Evolutionary conservation across 106 monocot species (phyloP), one percentile per base, ranked within the genome.

Genomic region (Dendrobium catenatum): DNA sequence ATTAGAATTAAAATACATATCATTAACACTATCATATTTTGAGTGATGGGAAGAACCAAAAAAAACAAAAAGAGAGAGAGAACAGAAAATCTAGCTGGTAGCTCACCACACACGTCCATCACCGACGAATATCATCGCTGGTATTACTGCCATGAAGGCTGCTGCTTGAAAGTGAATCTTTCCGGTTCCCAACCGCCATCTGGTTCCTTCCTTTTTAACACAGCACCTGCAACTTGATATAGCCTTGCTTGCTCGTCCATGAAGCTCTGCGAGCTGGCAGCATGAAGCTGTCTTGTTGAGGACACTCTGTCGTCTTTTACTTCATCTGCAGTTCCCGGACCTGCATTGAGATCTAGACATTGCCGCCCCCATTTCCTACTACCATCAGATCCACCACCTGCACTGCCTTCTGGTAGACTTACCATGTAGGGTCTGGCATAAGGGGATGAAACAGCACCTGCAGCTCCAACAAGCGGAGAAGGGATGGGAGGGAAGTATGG

Each of bases 331-430:
- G 75, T 80, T n/a, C 92, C 95, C 11, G 95, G 95, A 46, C 95
- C 92, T 40, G 95, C 81, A 83, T 95, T 95, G 37, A 95, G 92
- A 88, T 95, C 95, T 51, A 95, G 87, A 49, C 87, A 84, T 76
- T 84, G 92, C 33, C 89, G 79, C 24, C 48, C 86, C 90, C 89
- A 90, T 72, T 83, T 92, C 64, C 90, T 70, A 76, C 64, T 87
- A 51, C 79, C 85, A 6, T 95, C 95, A 78, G 89, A 85, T 56
- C 84, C 90, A 59, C 79, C 79, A 49, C 72, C 84, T 2, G 74
- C 43, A 47, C 88, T 87, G 37, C 88, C 83, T 75, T 95, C 92
- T 18, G 88, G 87, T 72, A 93, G 83, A 75, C 79, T 89, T 29
- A 92, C 78, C 3, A 89, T 68, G 78, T 84, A 87, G 17, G 92